A percentile compares a stretch with the other conserved stretches of the same genome.
phyloP scores from a whole-genome alignment of 1,139 yeast genomes.

The Suhomyces bolitotheri region DNA sequence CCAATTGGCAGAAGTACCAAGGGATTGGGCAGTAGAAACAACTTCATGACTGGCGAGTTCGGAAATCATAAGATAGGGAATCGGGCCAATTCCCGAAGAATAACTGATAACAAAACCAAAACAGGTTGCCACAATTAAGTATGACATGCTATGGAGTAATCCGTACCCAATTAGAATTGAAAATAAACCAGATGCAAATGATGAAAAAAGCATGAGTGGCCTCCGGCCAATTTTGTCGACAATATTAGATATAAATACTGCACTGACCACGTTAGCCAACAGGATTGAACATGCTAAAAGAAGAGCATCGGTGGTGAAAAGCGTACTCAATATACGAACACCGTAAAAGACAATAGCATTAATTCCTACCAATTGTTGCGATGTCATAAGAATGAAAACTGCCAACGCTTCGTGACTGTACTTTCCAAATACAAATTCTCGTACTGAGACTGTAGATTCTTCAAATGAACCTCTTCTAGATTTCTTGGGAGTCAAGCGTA shows the following conservation, averaged over 20 bases:
- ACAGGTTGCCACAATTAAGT: constrained; percentile 19
- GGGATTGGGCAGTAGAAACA: constrained; percentile 23
- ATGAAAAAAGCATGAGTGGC: constrained; percentile 20
- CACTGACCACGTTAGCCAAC: constrained; percentile 31
- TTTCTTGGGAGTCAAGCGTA: constrained; percentile 8
- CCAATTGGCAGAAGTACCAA: constrained; percentile 26
- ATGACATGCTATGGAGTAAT: constrained; percentile 12
- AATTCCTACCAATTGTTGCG: constrained; percentile 44
- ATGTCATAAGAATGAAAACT: constrained; percentile 36
- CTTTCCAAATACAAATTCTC: constrained; percentile 24
- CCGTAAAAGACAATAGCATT: constrained; percentile 45
- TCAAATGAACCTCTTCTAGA: constrained; percentile 31
- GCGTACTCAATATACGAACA: constrained; percentile 30
- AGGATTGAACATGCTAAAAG: constrained; percentile 34
- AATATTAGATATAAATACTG: constrained; percentile 26
- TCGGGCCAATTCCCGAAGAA: constrained; percentile 24
- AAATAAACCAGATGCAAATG: constrained; percentile 16
- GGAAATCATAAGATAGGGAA: constrained; percentile 33
- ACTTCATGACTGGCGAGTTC: constrained; percentile 24
- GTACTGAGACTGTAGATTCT: constrained; percentile 27
- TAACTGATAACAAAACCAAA: constrained; percentile 23
- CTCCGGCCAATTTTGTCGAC: constrained; percentile 23
- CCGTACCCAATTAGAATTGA: constrained; percentile 19
- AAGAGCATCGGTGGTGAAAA: constrained; percentile 27
- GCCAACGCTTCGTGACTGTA: constrained; percentile 33